Conservation (phyloP, 371 early-diverging fungal species). For the Mortierella sp. region DNA sequence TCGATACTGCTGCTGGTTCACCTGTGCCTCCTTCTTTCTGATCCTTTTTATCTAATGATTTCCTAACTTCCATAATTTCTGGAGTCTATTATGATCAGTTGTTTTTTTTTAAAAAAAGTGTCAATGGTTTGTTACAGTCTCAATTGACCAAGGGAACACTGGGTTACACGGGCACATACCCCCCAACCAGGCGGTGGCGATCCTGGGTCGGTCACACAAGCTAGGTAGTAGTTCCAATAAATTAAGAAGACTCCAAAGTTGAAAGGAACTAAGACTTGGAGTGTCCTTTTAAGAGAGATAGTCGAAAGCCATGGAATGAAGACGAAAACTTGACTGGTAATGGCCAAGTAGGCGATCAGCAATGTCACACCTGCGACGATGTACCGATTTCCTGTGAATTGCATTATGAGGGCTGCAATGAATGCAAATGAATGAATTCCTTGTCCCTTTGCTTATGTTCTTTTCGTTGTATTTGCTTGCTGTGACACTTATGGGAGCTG, state of each 20-base stretch:
- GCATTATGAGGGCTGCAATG: constrained; percentile 15
- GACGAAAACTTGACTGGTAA: constrained; percentile 68
- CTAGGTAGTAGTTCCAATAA: constrained; percentile 82
- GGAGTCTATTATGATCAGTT: constrained; percentile 6
- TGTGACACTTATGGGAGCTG: too few species aligned
- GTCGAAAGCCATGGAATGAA: constrained; percentile 68
- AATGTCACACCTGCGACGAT: constrained; percentile 63
- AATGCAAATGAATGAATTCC: background rate
- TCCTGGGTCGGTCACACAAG: constrained; percentile 85
- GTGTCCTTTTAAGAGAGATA: constrained; percentile 28
- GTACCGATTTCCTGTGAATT: constrained; percentile 55
- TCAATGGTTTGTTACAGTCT: background rate
- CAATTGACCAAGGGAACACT: too few species aligned
- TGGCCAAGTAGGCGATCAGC: constrained; percentile 67
- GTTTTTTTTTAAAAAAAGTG: background rate
- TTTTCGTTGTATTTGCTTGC: too few species aligned
- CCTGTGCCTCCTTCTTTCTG: background rate
- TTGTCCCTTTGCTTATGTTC: background rate
- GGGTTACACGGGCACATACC: constrained; percentile 13
- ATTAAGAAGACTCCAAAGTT: constrained; percentile 49
- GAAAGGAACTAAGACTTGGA: constrained; percentile 42
- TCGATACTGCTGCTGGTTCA: constrained; percentile 4
- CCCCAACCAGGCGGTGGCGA: constrained; percentile 80
- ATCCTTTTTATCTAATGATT: background rate
- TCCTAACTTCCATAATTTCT: background rate